These are phyloP conservation scores for Pseudofabraea citricarpa DNA, from an alignment of 2,329 filamentous ascomycete genomes.

Conservation along the genomic window DNA sequence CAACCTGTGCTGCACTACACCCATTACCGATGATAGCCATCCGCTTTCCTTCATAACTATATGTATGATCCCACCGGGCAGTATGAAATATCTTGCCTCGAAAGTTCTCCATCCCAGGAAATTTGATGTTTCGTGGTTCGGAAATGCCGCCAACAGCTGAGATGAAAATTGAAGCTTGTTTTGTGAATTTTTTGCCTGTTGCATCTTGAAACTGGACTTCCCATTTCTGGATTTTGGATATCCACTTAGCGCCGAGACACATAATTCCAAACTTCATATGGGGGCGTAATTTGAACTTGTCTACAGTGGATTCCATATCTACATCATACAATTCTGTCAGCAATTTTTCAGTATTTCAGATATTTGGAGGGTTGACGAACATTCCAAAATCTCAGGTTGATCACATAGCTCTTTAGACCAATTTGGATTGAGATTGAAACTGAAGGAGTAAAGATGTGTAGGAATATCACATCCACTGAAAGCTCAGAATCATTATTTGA, in stretches of 20 bases:
- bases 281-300: constrained; percentile 25
- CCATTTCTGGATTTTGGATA: constrained; percentile 19
- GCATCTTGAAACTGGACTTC: constrained; percentile 20
- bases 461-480: constrained; percentile 25
- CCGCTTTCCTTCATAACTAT: constrained; percentile 21
- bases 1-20: constrained; percentile 27
- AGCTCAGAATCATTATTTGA: too few species aligned
- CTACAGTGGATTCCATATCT: constrained; percentile 26
- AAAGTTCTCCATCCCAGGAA: constrained; percentile 25
- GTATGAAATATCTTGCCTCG: constrained; percentile 25
- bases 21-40: constrained; percentile 29
- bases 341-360: background rate
- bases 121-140: constrained; percentile 20
- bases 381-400: constrained; percentile 31
- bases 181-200: constrained; percentile 18
- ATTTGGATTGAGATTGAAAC: constrained; percentile 34
- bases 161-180: constrained; percentile 19
- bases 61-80: constrained; percentile 22
- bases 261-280: constrained; percentile 21
- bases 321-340: background rate
- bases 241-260: constrained; percentile 21
- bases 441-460: constrained; percentile 37
- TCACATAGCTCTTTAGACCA: constrained; percentile 32
- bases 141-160: constrained; percentile 25
- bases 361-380: constrained; percentile 8